Base-by-base conservation (phyloP, 2,329 filamentous ascomycete species). In the Penicillium sp. region DNA sequence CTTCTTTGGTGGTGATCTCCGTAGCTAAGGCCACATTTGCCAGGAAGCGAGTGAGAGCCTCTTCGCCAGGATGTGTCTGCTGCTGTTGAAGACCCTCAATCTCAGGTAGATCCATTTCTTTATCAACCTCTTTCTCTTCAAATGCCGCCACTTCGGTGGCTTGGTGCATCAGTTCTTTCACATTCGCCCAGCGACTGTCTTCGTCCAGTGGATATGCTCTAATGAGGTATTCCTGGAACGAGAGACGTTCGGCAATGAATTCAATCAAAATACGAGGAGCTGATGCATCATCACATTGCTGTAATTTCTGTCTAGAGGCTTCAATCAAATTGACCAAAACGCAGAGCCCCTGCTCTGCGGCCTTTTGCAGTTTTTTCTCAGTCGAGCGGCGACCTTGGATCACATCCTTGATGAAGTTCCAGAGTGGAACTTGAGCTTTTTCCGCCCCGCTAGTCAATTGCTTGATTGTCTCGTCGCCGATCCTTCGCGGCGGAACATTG, bases 1-100 rank as follows among this genome's bases (percentile, higher is more conserved):
- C 84, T 34, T 71, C 66, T 34, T 67, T 59, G n/a, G 72, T 65
- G n/a, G 59, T 63, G 0, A 87, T 82, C 59, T 95, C 90, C 0
- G 90, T 87, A 2, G 90, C 89, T n/a, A 99, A 76, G 0, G 91
- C 86, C 10, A 97, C 87, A 63, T 96, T 97, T 10, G 91, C 87
- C n/a, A 99, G 79, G 63, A 97, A 97, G 10, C 83, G 84, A 3
- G 88, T 85, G 1, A 97, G 79, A 1, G 84, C 78, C 53, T 90
- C 88, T 53, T 84, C 82, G 1, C 79, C 75, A 56, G 68, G 56
- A 29, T 79, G 76, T 4, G 75, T 69, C 47, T 72, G 59, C 40
- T 78, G 72, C 62, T 95, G 90, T 45, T 87, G 79, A 3, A 91
- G 62, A 1, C 86, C 87, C 13, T 93, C 87, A 13, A 97, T 83